These are phyloP conservation scores for Ogataea pini DNA, from an alignment of 805 yeast species.

Conservation along the genomic window DNA sequence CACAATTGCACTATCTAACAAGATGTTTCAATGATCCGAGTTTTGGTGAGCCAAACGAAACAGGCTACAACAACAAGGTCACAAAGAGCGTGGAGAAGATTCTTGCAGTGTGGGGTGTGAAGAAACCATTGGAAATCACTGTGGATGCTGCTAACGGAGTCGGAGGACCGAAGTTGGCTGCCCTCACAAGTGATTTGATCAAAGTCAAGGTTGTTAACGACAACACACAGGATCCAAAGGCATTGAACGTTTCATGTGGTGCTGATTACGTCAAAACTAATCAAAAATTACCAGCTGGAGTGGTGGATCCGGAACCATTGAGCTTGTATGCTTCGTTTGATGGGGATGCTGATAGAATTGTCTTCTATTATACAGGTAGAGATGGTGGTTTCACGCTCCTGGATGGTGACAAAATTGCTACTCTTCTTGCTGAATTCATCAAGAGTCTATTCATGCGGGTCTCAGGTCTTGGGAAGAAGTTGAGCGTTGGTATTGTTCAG, in stretches of 20 bases:
- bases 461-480: slow-evolving; percentile 31
- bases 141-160: slow-evolving; percentile 97
- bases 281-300: slow-evolving; percentile 71
- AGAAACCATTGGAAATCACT: slow-evolving; percentile 42
- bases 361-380: slow-evolving; percentile 62
- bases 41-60: slow-evolving; percentile 64
- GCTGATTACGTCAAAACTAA: slow-evolving; percentile 94
- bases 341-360: slow-evolving; percentile 96
- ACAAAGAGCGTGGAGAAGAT: slow-evolving; percentile 53
- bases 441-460: slow-evolving; percentile 47
- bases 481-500: slow-evolving; percentile 78
- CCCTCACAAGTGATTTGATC: slow-evolving; percentile 44
- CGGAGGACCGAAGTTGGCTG: slow-evolving; percentile 74
- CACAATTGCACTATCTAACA: slow-evolving; percentile 88
- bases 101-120: slow-evolving; percentile 29
- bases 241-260: slow-evolving; percentile 80
- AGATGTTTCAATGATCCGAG: slow-evolving; percentile 64
- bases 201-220: slow-evolving; percentile 52
- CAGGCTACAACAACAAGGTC: slow-evolving; percentile 70
- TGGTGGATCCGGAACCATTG: slow-evolving; percentile 42
- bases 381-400: slow-evolving; percentile 50
- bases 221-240: slow-evolving; percentile 50
- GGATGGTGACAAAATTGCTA: slow-evolving; percentile 94
- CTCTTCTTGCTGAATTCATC: slow-evolving; percentile 72
- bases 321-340: slow-evolving; percentile 81